Evolutionary conservation across 2,329 filamentous ascomycete genomes (phyloP).

Genomic region (Xylariaceae sp.): DNA sequence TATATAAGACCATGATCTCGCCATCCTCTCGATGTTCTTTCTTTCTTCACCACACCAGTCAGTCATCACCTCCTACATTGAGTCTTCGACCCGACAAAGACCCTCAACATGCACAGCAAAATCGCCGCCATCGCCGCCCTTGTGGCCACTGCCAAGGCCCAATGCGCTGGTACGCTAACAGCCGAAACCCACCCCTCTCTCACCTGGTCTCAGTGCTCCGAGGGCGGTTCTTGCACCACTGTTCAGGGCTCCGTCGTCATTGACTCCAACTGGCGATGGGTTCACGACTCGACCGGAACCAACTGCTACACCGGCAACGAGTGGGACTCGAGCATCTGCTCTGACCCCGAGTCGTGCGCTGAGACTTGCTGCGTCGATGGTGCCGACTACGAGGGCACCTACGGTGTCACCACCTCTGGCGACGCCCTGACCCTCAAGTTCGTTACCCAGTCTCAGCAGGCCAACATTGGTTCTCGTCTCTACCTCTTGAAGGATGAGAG

Average conservation of each 20-base stretch:
- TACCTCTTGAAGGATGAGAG: conserved; percentile 52
- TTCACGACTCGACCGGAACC: conserved; percentile 37
- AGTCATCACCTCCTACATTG: conserved; percentile 6
- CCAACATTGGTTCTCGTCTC: conserved; percentile 42
- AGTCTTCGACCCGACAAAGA: conserved; percentile 9
- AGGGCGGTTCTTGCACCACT: conserved; percentile 38
- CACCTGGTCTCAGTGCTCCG: conserved; percentile 41
- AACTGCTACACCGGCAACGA: conserved; percentile 46
- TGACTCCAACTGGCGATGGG: conserved; percentile 50
- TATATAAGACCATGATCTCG: conserved; percentile 20
- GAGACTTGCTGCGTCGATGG: conserved; percentile 41
- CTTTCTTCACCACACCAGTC: conserved; percentile 14
- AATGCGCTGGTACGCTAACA: conserved; percentile 38
- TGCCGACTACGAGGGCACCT: conserved; percentile 40
- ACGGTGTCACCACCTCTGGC: conserved; percentile 43
- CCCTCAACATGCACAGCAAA: conserved; percentile 26
- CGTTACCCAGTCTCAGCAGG: conserved; percentile 41
- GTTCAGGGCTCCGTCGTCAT: conserved; percentile 41
- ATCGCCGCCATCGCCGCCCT: conserved; percentile 33
- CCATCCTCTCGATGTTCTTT: conserved; percentile 16
- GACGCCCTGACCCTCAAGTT: conserved; percentile 45
- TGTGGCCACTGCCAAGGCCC: conserved; percentile 36
- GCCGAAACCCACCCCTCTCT: conserved; percentile 43
- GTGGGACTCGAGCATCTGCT: conserved; percentile 33
- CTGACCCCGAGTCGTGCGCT: conserved; percentile 36